Evolutionary conservation across 805 yeast species (phyloP).

Genomic region (Yarrowia keelungensis): DNA sequence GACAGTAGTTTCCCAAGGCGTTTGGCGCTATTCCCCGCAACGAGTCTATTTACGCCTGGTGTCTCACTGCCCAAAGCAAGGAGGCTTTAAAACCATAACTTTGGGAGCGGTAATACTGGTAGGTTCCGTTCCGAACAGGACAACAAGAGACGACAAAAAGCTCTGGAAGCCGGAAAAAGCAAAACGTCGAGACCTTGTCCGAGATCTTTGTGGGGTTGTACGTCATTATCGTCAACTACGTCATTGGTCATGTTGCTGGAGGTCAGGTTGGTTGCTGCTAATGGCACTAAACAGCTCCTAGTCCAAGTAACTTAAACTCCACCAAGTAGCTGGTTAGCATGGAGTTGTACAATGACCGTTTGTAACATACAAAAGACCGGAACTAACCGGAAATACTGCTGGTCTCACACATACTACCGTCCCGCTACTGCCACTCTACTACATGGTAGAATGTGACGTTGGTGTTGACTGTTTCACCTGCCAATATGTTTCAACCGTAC

Average conservation of each 20-base stretch:
- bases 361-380: too few species aligned
- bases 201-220: neutral
- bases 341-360: too few species aligned
- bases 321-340: neutral
- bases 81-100: slow-evolving; percentile 4
- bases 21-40: slow-evolving; percentile 7
- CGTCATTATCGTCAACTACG: neutral
- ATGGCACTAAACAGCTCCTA: neutral
- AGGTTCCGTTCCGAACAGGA: slow-evolving; percentile 24
- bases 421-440: too few species aligned
- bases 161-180: neutral
- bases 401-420: too few species aligned
- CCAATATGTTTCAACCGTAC: slow-evolving; percentile 20
- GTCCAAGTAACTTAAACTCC: neutral
- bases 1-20: neutral
- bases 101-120: neutral
- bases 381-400: too few species aligned
- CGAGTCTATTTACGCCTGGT: slow-evolving; percentile 8
- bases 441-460: neutral
- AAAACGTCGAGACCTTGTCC: neutral
- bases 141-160: neutral
- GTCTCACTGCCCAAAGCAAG: neutral
- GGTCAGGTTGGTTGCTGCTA: neutral
- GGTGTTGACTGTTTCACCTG: slow-evolving; percentile 14
- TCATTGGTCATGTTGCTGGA: too few species aligned